Evolutionary conservation across 805 yeast genomes (phyloP), one percentile per base, ranked within the genome.

Genomic region (Suhomyces vadensis): DNA sequence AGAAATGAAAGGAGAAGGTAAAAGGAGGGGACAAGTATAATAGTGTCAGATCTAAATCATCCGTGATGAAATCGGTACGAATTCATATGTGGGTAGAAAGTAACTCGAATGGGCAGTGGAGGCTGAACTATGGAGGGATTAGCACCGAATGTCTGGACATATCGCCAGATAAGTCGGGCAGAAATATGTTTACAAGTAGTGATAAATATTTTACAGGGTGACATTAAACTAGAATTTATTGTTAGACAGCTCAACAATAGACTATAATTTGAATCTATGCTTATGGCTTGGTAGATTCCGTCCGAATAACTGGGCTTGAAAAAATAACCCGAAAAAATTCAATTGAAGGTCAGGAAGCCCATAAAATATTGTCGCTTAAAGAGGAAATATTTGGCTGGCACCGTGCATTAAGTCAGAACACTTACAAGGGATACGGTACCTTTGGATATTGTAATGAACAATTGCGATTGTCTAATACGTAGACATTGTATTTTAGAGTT

Each of bases 341-440:
- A 8, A 20, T 14, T 14, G 20, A 16, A 14, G 33, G 33, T 8
- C 33, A 16, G 16, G 16, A 29, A 29, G 9, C 8, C 11, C 20
- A 17, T 14, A 17, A 17, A 16, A 29, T 14, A 29, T 16, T 6
- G 33, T 29, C 7, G 10, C 33, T 29, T 8, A 29, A 29, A 29
- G 4, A 11, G 33, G 33, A 29, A 29, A 14, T 14, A 29, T 16
- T 29, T 29, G 16, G 33, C 33, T 16, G 33, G 33, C 20, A 29
- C 33, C 33, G 33, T 29, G 33, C 33, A 20, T 29, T 20, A 4
- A 14, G 33, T 29, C n/a, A 8, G 33, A 29, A 20, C 33, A 14
- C 16, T 29, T 9, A 29, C 33, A 29, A 29, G 33, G 33, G 33
- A 29, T 29, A 20, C 1, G 33, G 33, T 29, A 29, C 33, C 33